Evolutionary conservation across 169 alveolate species (phyloP).

Genomic region (Plasmodium coatneyi): DNA sequence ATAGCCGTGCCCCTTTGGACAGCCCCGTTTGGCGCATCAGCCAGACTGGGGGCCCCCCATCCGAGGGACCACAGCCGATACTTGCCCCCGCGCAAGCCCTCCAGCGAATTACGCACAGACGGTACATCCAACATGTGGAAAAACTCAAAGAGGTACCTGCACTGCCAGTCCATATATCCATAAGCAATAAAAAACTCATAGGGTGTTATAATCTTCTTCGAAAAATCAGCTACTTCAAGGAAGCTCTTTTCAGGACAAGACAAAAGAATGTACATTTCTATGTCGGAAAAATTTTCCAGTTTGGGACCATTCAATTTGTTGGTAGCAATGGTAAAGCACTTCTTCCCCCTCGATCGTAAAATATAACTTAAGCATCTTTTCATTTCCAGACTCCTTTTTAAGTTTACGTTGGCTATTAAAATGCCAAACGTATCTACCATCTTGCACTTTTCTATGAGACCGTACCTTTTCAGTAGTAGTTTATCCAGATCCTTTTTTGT

Average conservation of each 20-base stretch:
- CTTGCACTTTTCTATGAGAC: constrained; percentile 77
- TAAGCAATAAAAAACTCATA: constrained; percentile 82
- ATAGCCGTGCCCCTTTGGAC: not conserved
- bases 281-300: constrained; percentile 79
- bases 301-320: constrained; percentile 82
- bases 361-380: constrained; percentile 57
- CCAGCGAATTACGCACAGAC: not conserved
- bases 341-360: constrained; percentile 66
- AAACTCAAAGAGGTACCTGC: constrained; percentile 75
- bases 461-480: constrained; percentile 73
- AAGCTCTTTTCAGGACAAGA: constrained; percentile 78
- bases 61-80: constrained; percentile 12
- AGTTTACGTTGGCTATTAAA: constrained; percentile 65
- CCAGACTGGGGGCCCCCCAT: not conserved
- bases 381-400: constrained; percentile 52
- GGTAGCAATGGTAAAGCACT: constrained; percentile 74
- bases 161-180: constrained; percentile 78
- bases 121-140: constrained; percentile 24
- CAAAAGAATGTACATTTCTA: constrained; percentile 79
- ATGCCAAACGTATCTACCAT: constrained; percentile 77
- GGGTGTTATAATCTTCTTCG: constrained; percentile 76
- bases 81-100: constrained; percentile 9
- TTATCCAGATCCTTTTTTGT: constrained; percentile 16
- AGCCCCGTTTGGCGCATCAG: not conserved
- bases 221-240: constrained; percentile 63